These are phyloP conservation scores for Magnaporthales sp. DNA, from an alignment of 2,329 filamentous ascomycete species.

Conservation along the genomic window DNA sequence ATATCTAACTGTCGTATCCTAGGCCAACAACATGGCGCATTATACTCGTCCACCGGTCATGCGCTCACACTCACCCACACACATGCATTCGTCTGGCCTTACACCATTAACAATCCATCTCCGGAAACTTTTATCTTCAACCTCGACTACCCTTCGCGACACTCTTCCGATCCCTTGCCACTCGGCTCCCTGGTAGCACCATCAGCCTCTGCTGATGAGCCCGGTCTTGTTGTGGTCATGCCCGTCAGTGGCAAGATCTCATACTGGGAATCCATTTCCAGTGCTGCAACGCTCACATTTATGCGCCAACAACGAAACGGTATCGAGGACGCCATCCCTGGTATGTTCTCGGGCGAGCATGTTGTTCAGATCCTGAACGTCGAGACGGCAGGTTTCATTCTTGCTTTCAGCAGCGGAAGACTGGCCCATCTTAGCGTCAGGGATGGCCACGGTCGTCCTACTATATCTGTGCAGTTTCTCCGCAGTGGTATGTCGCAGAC, in stretches of 20 bases:
- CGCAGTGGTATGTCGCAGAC: conserved; percentile 49
- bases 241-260: conserved; percentile 76
- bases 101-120: conserved; percentile 58
- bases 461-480: conserved; percentile 70
- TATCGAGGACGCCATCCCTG: conserved; percentile 64
- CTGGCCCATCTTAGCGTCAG: conserved; percentile 79
- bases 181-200: conserved; percentile 76
- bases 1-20: conserved; percentile 5
- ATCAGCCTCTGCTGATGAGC: conserved; percentile 67
- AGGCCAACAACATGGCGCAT: conserved; percentile 58
- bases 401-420: conserved; percentile 77
- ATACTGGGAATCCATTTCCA: conserved; percentile 94
- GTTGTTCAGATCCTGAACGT: conserved; percentile 72
- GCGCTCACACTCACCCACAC: conserved; percentile 73
- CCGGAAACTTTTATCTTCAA: conserved; percentile 74
- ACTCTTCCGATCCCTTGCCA: conserved; percentile 62
- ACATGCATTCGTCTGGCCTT: conserved; percentile 86
- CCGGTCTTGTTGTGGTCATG: conserved; percentile 80
- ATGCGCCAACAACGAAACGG: conserved; percentile 75
- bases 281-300: conserved; percentile 73
- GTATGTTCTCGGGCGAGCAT: conserved; percentile 70
- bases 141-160: conserved; percentile 63
- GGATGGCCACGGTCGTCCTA: conserved; percentile 78
- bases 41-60: conserved; percentile 59
- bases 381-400: conserved; percentile 76